Conservation (phyloP, 1,284 basidiomycete genomes). For the Cryptococcus sp. region DNA sequence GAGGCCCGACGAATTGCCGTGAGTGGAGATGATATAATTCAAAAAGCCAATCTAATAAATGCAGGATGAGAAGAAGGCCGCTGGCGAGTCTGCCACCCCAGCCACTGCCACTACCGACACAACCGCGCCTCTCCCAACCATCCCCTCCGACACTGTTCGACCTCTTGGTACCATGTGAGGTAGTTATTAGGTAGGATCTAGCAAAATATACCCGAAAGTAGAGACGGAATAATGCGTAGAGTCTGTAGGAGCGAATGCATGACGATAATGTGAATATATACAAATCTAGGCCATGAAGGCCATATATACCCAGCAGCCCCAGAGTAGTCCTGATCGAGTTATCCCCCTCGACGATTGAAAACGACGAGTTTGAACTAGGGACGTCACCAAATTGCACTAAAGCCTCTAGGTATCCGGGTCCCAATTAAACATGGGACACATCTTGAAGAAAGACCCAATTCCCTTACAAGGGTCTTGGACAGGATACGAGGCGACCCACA, state of each 20-base stretch:
- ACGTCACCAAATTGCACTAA: conserved; percentile 52
- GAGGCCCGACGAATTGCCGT: conserved; percentile 52
- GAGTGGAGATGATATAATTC: conserved; percentile 12
- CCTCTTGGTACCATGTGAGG: background rate
- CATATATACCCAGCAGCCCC: conserved; percentile 42
- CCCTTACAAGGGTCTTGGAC: background rate
- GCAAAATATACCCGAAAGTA: no score
- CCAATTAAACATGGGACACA: background rate
- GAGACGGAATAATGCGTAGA: no score
- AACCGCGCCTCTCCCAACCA: background rate
- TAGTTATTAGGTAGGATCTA: no score
- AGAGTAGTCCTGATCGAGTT: conserved; percentile 53
- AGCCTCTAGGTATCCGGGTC: conserved; percentile 36
- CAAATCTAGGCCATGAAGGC: conserved; percentile 47
- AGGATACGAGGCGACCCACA: conserved; percentile 31
- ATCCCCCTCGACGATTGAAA: conserved; percentile 23
- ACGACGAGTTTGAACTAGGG: conserved; percentile 10
- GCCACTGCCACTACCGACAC: background rate
- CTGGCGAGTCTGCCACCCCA: background rate
- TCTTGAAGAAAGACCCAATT: background rate
- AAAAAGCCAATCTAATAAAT: background rate
- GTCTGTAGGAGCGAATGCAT: no score
- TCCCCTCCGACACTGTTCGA: background rate
- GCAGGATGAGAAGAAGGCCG: conserved; percentile 40
- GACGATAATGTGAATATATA: background rate